Base-by-base conservation (phyloP, 352 stramenopile species). In the Phytophthora macrochlamydospora region DNA sequence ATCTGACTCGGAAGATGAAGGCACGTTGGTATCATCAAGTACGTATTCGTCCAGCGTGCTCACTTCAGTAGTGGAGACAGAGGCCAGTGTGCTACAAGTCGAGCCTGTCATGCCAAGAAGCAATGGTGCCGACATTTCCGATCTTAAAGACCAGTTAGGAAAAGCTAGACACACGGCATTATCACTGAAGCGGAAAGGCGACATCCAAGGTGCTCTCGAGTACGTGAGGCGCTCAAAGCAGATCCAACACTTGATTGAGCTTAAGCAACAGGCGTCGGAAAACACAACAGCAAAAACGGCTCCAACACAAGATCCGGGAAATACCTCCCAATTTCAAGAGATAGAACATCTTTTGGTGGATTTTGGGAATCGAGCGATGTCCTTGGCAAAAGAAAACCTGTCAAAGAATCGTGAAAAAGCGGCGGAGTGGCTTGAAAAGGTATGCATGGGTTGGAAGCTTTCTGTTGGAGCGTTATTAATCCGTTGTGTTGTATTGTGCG, bases 171-270 rank as follows among this genome's bases (percentile, higher is more conserved):
- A 75, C 28, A 56, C 55, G 2, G 85, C 85, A 8, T 59, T 93
- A 8, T 49, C 51, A 24, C 48, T 90, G 37, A 94, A 94, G 55
- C 71, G 79, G 24, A 72, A 85, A 24, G 80, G 82, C 11, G 67
- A 88, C 38, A 65, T 88, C n/a, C 56, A 83, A 33, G 81, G 67
- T 28, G 87, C 87, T 1, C 53, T 93, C n/a, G 79, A 82, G 7
- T 77, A 74, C 24, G 83, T 94, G 79, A 76, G 80, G 12, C 80
- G 80, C n/a, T 59, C 79, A 8, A 94, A 94, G 64, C 78, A 90
- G 48, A 84, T 93, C 42, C 78, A 94, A 57, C 67, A 67, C 32
- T 66, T 90, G 1, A 76, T 93, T 28, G 52, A 80, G 38, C 62
- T 84, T 32, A 91, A 89, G 37, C 71, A 82, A 4, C 62, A 72